phyloP scores from a whole-genome alignment of 495 filamentous ascomycete species.

The Neurospora sublineolata region DNA sequence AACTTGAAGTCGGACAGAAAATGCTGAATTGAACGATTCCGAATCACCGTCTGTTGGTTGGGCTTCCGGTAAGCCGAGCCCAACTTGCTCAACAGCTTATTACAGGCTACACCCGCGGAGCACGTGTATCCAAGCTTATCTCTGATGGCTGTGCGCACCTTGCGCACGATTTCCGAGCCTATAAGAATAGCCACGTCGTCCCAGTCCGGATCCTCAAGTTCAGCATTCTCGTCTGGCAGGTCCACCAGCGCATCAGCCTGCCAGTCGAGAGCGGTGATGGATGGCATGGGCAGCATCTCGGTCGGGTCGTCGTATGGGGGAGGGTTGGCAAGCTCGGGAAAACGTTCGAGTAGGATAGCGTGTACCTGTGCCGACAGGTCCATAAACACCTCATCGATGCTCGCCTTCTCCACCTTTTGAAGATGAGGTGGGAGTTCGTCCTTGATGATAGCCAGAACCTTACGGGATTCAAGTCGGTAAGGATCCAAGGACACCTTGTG shows the following conservation, averaged over 20 bases:
- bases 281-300: slow-evolving; percentile 60
- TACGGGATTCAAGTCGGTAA: slow-evolving; percentile 74
- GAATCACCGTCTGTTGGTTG: slow-evolving; percentile 81
- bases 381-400: slow-evolving; percentile 83
- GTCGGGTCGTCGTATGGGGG: slow-evolving; percentile 60
- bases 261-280: slow-evolving; percentile 72
- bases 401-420: slow-evolving; percentile 79
- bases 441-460: slow-evolving; percentile 74
- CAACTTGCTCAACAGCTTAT: slow-evolving; percentile 93
- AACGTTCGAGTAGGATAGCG: slow-evolving; percentile 60
- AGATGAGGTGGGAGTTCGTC: slow-evolving; percentile 49
- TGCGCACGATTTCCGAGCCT: slow-evolving; percentile 78
- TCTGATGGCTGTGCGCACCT: slow-evolving; percentile 51
- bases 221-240: slow-evolving; percentile 56
- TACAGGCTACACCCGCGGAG: slow-evolving; percentile 74
- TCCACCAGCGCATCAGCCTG: slow-evolving; percentile 66
- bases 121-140: slow-evolving; percentile 62
- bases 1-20: slow-evolving; percentile 85
- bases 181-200: slow-evolving; percentile 83
- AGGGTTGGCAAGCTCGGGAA: slow-evolving; percentile 56
- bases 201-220: slow-evolving; percentile 84
- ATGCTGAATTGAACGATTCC: slow-evolving; percentile 66
- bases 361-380: slow-evolving; percentile 80
- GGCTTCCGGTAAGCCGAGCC: slow-evolving; percentile 87
- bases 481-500: slow-evolving; percentile 92